Evolutionary conservation across 75 land plant species (phyloP).

Genomic region (Cupressus sempervirens): DNA sequence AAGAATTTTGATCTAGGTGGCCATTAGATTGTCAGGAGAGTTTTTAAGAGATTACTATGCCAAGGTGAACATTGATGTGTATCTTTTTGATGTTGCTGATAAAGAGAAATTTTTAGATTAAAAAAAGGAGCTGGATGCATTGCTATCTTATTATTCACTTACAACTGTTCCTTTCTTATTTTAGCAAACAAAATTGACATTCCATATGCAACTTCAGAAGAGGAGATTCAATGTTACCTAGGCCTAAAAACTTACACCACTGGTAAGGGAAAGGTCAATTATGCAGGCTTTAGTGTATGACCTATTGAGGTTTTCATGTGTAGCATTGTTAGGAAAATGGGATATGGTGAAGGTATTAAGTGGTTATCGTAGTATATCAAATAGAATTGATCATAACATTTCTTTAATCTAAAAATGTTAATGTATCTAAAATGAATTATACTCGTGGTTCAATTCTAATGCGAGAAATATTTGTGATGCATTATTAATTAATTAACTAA

Average conservation of each 20-base stretch:
- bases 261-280: conserved; percentile 70
- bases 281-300: conserved; percentile 51
- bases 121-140: conserved; percentile 84
- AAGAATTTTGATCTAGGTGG: conserved; percentile 83
- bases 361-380: conserved; percentile 80
- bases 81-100: conserved; percentile 77
- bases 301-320: conserved; percentile 89
- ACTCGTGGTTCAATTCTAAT: background rate
- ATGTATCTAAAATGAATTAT: background rate
- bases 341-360: conserved; percentile 74
- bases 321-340: conserved; percentile 81
- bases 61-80: conserved; percentile 54
- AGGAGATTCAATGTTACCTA: conserved; percentile 55
- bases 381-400: conserved; percentile 12
- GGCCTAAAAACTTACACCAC: conserved; percentile 72
- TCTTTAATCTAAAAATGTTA: background rate
- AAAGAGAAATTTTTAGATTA: conserved; percentile 69
- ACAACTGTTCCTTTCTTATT: conserved; percentile 61
- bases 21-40: conserved; percentile 73
- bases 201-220: conserved; percentile 75
- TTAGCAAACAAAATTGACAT: conserved; percentile 63
- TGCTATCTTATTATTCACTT: conserved; percentile 74
- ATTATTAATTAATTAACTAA: background rate
- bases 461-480: background rate
- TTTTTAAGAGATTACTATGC: conserved; percentile 72